A percentile compares a stretch with the other conserved stretches of the same genome.
Conservation (phyloP, 2,329 filamentous ascomycete genomes). For the Alternaria hordeiaustralica region DNA sequence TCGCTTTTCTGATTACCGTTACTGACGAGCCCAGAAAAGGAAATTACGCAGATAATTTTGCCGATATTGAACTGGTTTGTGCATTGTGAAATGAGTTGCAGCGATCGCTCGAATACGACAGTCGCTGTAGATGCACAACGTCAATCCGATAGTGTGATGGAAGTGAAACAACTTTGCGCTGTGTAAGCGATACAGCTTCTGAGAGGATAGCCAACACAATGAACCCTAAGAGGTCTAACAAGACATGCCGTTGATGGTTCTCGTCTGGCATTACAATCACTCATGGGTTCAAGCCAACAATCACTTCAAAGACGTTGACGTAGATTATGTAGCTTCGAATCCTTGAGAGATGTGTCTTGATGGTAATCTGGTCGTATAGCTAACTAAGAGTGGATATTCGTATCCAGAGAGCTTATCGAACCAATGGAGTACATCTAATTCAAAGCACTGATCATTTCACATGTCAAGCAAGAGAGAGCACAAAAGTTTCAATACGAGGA, state of each 20-base stretch:
- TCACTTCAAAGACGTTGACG: no score
- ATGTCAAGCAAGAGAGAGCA: no score
- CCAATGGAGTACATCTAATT: no score
- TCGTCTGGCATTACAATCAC: no score
- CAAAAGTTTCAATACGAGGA: no score
- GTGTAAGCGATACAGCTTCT: neutral
- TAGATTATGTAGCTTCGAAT: no score
- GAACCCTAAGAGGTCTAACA: accelerated
- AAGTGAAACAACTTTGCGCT: neutral
- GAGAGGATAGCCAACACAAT: neutral
- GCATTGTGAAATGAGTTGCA: neutral
- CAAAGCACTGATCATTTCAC: no score
- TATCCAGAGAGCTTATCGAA: no score
- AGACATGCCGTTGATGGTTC: no score
- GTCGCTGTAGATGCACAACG: neutral
- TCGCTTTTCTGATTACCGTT: accelerated
- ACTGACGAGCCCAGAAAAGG: accelerated
- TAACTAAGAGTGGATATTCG: accelerated
- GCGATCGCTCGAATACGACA: neutral
- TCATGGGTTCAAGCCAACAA: no score
- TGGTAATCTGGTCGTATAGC: no score
- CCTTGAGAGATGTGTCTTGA: no score
- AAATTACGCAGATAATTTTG: neutral
- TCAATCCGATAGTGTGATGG: neutral
- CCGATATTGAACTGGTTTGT: neutral